Percentiles rank a stretch among this genome's conserved stretches.
phyloP scores from a whole-genome alignment of 2,329 filamentous ascomycete species.

The Whalleya microplaca region DNA sequence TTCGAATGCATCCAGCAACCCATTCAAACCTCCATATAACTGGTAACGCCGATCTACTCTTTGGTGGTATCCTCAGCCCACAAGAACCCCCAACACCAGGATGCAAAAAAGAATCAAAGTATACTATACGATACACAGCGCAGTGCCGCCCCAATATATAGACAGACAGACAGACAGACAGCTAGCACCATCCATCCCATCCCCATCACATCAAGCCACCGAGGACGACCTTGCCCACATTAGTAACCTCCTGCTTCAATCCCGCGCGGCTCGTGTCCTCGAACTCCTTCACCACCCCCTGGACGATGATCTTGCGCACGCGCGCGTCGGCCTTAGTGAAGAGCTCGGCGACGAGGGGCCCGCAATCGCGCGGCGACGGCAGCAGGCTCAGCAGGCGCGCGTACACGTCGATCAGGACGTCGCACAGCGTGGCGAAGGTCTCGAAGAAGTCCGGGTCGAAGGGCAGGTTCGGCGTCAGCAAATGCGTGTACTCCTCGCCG shows the following conservation, averaged over 20 bases:
- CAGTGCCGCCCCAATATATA: neutral
- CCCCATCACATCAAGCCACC: conserved; percentile 73
- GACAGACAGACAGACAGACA: conserved; percentile 3
- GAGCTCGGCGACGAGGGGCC: conserved; percentile 72
- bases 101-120: conserved; percentile 1
- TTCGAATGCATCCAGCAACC: neutral
- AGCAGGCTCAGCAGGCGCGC: conserved; percentile 76
- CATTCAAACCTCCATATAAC: neutral
- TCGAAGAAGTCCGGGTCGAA: conserved; percentile 98
- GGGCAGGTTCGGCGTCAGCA: conserved; percentile 88
- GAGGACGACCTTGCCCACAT: conserved; percentile 85
- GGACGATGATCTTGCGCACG: conserved; percentile 86
- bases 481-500: conserved; percentile 84
- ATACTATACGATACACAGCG: conserved; percentile 10
- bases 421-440: conserved; percentile 93
- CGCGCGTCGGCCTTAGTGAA: conserved; percentile 89
- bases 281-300: conserved; percentile 87
- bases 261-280: conserved; percentile 81
- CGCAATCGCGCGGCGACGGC: conserved; percentile 74
- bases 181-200: no score
- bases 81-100: conserved; percentile 18
- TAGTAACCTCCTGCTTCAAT: conserved; percentile 79
- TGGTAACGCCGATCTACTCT: neutral
- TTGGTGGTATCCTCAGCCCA: conserved; percentile 17
- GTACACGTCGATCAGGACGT: conserved; percentile 93